Base-by-base conservation (phyloP, 2,329 filamentous ascomycete genomes). In the Neofusicoccum ribis region DNA sequence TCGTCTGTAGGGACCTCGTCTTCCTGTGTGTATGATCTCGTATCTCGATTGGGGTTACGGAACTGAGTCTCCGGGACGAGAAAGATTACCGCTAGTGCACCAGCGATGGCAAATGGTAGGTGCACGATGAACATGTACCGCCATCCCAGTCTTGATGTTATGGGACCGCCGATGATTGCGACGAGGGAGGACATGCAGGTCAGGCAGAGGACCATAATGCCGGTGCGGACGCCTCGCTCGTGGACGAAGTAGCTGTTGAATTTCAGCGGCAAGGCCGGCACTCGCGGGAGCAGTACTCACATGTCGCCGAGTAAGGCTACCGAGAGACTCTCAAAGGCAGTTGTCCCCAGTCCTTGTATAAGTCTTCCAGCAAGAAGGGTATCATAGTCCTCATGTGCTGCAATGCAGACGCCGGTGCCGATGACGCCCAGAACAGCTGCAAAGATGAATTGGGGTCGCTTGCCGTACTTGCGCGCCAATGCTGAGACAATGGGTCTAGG, bases 361-460 rank as follows among this genome's bases (percentile, higher is more conserved):
- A 76, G 69, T 14, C 74, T 71, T 9, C 74, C 74, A 2, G 72
- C 72, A n/a, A 76, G 72, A 1, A 77, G 69, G 3, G 73, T 72
- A n/a, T 71, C 60, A 63, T 76, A 76, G 52, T 73, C 72, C 9
- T 69, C 67, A 46, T 72, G 71, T 9, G 72, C 73, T 6, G 71
- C 68, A 34, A 76, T 70, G 68, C 74, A 76, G 15, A 72, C 69
- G 14, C 69, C 70, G 3, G 70, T 72, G n/a, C 74, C 74, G 31
- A 76, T 71, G 11, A 76, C 71, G 37, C 73, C 74, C 11, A 70
- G 67, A 34, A 75, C 15, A 54, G 71, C 72, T 2, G 72, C 71
- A 63, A 75, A 69, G n/a, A 78, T 70, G 65, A 77, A 75, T 43
- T 77, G 70, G 0, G 76, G 76, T 1, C 75, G 70, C 46, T 74